Conservation (phyloP, 345 rosid species). For the Melastoma malabathricum region DNA sequence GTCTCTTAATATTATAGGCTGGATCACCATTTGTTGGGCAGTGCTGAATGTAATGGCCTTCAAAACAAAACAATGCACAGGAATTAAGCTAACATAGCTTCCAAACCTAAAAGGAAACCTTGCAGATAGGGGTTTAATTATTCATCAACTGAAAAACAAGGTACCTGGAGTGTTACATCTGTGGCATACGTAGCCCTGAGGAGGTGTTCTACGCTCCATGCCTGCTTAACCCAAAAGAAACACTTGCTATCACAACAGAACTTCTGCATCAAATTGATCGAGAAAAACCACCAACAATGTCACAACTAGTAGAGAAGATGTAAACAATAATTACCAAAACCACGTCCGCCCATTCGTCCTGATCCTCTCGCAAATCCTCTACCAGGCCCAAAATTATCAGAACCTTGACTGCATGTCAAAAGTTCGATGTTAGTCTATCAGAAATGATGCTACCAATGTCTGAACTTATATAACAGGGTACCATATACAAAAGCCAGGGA, state of each 20-base stretch:
- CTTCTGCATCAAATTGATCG: background rate
- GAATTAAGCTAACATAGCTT: background rate
- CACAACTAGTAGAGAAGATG: background rate
- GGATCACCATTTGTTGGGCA: constrained; percentile 99
- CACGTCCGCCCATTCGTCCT: constrained; percentile 93
- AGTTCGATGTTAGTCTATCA: background rate
- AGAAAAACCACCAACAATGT: background rate
- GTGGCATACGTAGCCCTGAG: constrained; percentile 90
- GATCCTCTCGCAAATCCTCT: constrained; percentile 93
- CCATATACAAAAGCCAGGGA: background rate
- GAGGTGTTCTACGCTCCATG: constrained; percentile 91
- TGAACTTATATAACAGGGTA: no score
- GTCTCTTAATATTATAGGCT: constrained; percentile 71
- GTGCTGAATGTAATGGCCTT: constrained; percentile 98
- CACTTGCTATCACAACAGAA: background rate
- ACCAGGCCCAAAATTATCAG: constrained; percentile 76
- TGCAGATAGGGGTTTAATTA: no score
- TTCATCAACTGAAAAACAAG: constrained; percentile 9
- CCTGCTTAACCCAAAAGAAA: constrained; percentile 37
- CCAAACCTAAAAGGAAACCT: background rate
- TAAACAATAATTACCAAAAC: constrained; percentile 58
- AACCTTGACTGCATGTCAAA: constrained; percentile 51
- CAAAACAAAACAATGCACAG: constrained; percentile 2
- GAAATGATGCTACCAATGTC: no score
- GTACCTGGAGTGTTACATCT: constrained; percentile 93